Conservation (phyloP, 345 rosid genomes). For the Salix koriyanagi region DNA sequence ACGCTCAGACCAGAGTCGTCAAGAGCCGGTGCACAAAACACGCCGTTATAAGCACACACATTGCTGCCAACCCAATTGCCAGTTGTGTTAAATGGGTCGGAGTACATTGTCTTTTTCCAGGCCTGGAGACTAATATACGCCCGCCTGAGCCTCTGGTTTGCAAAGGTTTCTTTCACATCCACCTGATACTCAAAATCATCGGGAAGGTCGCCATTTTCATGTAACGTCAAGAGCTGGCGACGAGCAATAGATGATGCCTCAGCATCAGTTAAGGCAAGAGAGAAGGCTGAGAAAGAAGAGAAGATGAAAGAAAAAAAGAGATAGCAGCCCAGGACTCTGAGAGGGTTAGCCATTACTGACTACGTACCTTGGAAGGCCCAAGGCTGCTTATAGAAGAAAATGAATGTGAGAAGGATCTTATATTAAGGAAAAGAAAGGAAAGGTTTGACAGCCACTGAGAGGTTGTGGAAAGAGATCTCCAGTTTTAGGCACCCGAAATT, state of each 20-base stretch:
- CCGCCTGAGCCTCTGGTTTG: slow-evolving; percentile 49
- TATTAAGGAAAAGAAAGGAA: slow-evolving; percentile 11
- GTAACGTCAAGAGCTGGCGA: slow-evolving; percentile 59
- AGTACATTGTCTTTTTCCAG: slow-evolving; percentile 64
- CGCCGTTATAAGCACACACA: slow-evolving; percentile 66
- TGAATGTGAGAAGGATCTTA: slow-evolving; percentile 14
- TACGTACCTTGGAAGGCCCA: slow-evolving; percentile 57
- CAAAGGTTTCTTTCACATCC: slow-evolving; percentile 38
- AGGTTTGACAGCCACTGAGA: slow-evolving; percentile 19
- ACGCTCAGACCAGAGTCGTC: slow-evolving; percentile 50
- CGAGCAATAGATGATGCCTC: slow-evolving; percentile 55
- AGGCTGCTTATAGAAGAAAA: slow-evolving; percentile 59
- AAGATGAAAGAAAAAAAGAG: slow-evolving; percentile 25
- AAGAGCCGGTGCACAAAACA: slow-evolving; percentile 59
- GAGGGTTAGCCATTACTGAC: slow-evolving; percentile 37
- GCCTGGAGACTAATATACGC: slow-evolving; percentile 75
- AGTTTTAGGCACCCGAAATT: slow-evolving; percentile 9
- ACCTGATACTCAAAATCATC: slow-evolving; percentile 28
- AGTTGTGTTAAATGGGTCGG: slow-evolving; percentile 69
- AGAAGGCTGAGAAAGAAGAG: slow-evolving; percentile 14
- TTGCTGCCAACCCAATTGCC: slow-evolving; percentile 65
- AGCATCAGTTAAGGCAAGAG: slow-evolving; percentile 46
- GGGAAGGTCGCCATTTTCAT: slow-evolving; percentile 36
- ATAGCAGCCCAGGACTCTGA: slow-evolving; percentile 54
- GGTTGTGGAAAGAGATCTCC: slow-evolving; percentile 4